Evolutionary conservation across 495 filamentous ascomycete genomes (phyloP).

Genomic region (Barbatosphaeria neglecta): DNA sequence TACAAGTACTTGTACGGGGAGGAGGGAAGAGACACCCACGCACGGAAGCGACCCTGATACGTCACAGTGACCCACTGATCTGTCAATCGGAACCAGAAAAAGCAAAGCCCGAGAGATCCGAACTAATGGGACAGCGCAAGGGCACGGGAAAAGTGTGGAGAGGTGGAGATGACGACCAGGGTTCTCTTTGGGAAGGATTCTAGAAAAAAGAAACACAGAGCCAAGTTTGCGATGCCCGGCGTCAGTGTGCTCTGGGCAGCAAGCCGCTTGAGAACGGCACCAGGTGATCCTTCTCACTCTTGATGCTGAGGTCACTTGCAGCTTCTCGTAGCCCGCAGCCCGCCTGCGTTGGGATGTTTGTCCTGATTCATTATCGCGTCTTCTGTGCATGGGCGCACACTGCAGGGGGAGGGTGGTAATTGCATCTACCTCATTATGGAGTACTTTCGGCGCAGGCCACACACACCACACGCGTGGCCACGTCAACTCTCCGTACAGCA

Average conservation of each 20-base stretch:
- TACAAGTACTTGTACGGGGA: not conserved
- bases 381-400: too few relatives aligned
- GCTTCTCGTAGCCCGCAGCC: too few relatives aligned
- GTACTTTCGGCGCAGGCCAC: too few relatives aligned
- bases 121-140: not conserved
- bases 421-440: too few relatives aligned
- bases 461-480: too few relatives aligned
- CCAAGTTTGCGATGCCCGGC: too few relatives aligned
- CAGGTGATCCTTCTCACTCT: not conserved
- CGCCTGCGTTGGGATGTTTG: too few relatives aligned
- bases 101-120: slow-evolving; percentile 1
- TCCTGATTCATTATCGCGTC: too few relatives aligned
- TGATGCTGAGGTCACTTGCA: too few relatives aligned
- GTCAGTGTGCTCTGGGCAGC: not conserved
- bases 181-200: slow-evolving; percentile 1
- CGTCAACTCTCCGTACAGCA: too few relatives aligned
- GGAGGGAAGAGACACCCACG: not conserved
- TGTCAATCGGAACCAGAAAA: not conserved
- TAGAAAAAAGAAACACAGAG: not conserved
- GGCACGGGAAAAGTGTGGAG: not conserved
- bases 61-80: not conserved
- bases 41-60: not conserved
- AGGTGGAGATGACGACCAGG: not conserved
- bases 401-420: too few relatives aligned
- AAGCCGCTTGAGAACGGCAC: not conserved